Conservation (phyloP, 1,284 basidiomycete species). For the Naganishia cerealis region DNA sequence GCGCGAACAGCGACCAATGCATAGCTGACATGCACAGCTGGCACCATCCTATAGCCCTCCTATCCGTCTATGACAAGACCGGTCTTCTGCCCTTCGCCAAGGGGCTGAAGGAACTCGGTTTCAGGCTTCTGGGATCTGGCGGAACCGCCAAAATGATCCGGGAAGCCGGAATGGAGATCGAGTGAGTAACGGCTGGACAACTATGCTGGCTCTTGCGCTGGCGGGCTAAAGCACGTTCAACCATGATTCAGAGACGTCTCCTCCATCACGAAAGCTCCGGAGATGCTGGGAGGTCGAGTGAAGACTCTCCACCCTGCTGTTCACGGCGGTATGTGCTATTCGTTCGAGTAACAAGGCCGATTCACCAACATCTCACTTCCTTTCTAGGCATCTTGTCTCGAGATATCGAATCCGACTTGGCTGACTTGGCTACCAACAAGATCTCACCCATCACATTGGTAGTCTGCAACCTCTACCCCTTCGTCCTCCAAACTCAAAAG, state of each 20-base stretch:
- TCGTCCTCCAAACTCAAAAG: constrained; percentile 83
- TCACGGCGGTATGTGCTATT: constrained; percentile 73
- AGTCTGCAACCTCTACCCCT: constrained; percentile 99
- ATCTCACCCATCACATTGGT: constrained; percentile 91
- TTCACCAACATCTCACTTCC: neutral
- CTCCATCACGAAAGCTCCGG: constrained; percentile 96
- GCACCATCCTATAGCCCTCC: constrained; percentile 64
- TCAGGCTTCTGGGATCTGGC: constrained; percentile 88
- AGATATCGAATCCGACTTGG: constrained; percentile 78
- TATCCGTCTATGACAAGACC: constrained; percentile 97
- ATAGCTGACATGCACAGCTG: neutral
- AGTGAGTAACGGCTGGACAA: constrained; percentile 60
- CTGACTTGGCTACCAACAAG: constrained; percentile 73
- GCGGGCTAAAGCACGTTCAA: neutral
- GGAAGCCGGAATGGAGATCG: constrained; percentile 85
- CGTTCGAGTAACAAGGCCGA: constrained; percentile 12
- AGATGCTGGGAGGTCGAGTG: constrained; percentile 97
- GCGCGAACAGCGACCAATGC: no score
- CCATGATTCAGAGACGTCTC: constrained; percentile 84
- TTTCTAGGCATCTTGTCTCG: constrained; percentile 80
- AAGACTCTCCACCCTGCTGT: constrained; percentile 99
- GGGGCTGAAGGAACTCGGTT: constrained; percentile 75
- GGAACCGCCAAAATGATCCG: constrained; percentile 97
- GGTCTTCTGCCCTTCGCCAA: constrained; percentile 85
- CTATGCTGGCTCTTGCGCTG: neutral